Base-by-base conservation (phyloP, 345 rosid species). In the Salix brachista region DNA sequence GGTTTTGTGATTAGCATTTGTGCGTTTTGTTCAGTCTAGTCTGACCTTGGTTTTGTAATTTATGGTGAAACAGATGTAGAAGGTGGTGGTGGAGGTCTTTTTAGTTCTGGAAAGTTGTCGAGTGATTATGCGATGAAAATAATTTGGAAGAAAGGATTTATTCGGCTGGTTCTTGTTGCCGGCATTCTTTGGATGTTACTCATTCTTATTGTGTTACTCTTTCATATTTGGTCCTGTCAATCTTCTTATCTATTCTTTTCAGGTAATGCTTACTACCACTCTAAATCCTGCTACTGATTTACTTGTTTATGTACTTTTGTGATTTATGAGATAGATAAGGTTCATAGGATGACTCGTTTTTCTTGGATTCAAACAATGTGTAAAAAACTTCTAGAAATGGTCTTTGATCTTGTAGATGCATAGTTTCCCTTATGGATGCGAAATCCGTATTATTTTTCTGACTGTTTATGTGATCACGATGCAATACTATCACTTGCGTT, bases 191-290 rank as follows among this genome's bases (percentile, higher is more conserved):
- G 94, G 99, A 91, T 92, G 97, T 75, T 96, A 12, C 93, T 94
- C 69, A 91, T 96, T 80, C 92, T 96, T 64, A 13, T 85, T 78
- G 94, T 84, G 2, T 76, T 89, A 30, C 74, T 92, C 50, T 87
- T 96, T 83, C 99, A 92, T 75, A 76, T 94, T 62, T 94, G 98
- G 97, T 90, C 97, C 69, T 94, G 97, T 76, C 97, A 90, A 66
- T 88, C 98, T 83, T 87, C 97, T 0, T 74, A 85, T 37, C 78
- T 88, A 17, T 88, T 94, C 85, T 85, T 96, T 80, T 90, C 99
- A 86, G 98, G 99, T 94, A 80, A 50, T 25, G 48, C 11, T 28
- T 56, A 9, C 62, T 48, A 25, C 1, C 3, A 60, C 23, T 28
- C 9, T 39, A 25, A 65, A 18, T 50, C 70, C 50, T 37, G 23